Evolutionary conservation across 176 grass and related monocot species (phyloP).

Genomic region (Ensete ventricosum): DNA sequence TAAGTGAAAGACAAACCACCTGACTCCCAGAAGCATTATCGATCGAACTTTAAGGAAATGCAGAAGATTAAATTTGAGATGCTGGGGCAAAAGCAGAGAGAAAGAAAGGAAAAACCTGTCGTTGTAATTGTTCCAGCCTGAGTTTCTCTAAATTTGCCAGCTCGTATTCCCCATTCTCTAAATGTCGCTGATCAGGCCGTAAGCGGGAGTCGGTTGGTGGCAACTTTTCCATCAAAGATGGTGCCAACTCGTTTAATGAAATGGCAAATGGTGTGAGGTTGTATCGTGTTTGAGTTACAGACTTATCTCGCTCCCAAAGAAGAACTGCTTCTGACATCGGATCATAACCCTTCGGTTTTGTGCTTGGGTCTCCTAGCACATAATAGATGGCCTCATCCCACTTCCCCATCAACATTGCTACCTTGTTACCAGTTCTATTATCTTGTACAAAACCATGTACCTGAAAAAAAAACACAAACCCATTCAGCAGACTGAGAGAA

Average conservation of each 20-base stretch:
- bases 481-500: not conserved
- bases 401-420: conserved; percentile 90
- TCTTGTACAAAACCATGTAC: conserved; percentile 96
- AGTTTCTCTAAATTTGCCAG: conserved; percentile 93
- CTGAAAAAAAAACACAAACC: conserved; percentile 24
- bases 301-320: conserved; percentile 82
- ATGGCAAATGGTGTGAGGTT: conserved; percentile 94
- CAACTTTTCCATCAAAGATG: conserved; percentile 47
- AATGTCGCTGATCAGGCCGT: conserved; percentile 80
- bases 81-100: not conserved
- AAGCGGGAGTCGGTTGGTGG: conserved; percentile 87
- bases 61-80: not conserved
- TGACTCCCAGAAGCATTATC: not conserved
- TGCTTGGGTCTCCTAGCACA: conserved; percentile 81
- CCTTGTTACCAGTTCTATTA: conserved; percentile 76
- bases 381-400: conserved; percentile 99
- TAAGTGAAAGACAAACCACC: not conserved
- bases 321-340: conserved; percentile 92
- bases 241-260: conserved; percentile 68
- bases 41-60: conserved; percentile 10
- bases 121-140: conserved; percentile 93
- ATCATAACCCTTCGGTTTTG: conserved; percentile 77
- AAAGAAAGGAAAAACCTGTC: conserved; percentile 40
- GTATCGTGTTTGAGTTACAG: conserved; percentile 77
- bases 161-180: conserved; percentile 98